phyloP scores from a whole-genome alignment of 2,329 filamentous ascomycete species.

The Rhexocercosporidium sp. region DNA sequence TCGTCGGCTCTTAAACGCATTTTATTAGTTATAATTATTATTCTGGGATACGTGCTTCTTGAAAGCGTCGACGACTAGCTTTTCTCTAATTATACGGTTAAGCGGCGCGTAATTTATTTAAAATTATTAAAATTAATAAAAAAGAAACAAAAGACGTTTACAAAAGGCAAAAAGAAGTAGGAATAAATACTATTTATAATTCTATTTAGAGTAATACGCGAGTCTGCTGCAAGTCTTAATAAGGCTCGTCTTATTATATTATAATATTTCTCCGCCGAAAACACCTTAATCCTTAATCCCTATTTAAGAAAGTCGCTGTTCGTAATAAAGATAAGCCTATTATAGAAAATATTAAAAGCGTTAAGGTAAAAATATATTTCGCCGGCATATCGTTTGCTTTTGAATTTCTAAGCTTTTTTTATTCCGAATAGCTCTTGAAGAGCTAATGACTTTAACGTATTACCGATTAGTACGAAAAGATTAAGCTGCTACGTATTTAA shows the following conservation, averaged over 20 bases:
- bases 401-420: neutral
- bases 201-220: neutral
- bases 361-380: constrained; percentile 36
- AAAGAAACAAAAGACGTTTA: constrained; percentile 41
- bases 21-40: constrained; percentile 38
- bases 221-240: constrained; percentile 13
- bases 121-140: constrained; percentile 36
- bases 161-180: constrained; percentile 35
- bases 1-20: constrained; percentile 26
- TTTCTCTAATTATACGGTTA: constrained; percentile 33
- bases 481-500: constrained; percentile 31
- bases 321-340: constrained; percentile 33
- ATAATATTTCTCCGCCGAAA: constrained; percentile 24
- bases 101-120: constrained; percentile 29
- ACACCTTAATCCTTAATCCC: constrained; percentile 17
- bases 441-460: constrained; percentile 34
- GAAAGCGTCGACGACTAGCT: constrained; percentile 27
- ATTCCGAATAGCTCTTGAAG: constrained; percentile 16
- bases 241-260: constrained; percentile 26
- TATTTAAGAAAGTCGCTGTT: constrained; percentile 29
- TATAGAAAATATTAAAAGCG: constrained; percentile 29
- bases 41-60: constrained; percentile 29
- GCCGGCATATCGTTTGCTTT: constrained; percentile 24
- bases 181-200: constrained; percentile 30
- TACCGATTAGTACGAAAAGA: constrained; percentile 34